These are phyloP conservation scores for Phytophthora pini DNA, from an alignment of 352 stramenopile species.

Conservation along the genomic window DNA sequence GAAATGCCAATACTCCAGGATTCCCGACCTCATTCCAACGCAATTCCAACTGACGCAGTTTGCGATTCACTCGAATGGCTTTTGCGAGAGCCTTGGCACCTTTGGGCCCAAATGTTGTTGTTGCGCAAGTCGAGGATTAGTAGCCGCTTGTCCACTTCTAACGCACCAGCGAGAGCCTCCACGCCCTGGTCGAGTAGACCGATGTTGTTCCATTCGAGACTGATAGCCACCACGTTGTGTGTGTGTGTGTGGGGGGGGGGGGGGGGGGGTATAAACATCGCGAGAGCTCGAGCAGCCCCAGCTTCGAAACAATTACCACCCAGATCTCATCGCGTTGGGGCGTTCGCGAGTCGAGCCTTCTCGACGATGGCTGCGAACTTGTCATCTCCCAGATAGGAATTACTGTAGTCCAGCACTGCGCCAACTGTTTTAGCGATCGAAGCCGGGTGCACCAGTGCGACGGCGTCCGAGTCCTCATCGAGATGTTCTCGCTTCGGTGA, in stretches of 20 bases:
- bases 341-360: too few species aligned
- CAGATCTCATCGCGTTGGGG: too few species aligned
- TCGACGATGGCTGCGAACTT: too few species aligned
- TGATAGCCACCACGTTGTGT: conserved; percentile 66
- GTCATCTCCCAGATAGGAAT: conserved; percentile 14
- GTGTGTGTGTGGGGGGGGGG: too few species aligned
- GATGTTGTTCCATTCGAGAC: conserved; percentile 87
- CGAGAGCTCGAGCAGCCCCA: conserved; percentile 23
- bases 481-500: conserved; percentile 16
- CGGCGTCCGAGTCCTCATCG: conserved; percentile 8
- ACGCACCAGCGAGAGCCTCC: conserved; percentile 59
- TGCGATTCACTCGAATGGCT: conserved; percentile 46
- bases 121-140: conserved; percentile 10
- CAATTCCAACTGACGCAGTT: conserved; percentile 77
- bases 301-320: too few species aligned
- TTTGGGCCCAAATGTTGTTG: too few species aligned
- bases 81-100: too few species aligned
- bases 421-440: conserved; percentile 3
- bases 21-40: conserved; percentile 87
- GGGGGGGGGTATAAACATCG: conserved; percentile 55
- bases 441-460: conserved; percentile 7
- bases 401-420: conserved; percentile 74
- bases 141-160: conserved; percentile 72
- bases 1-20: conserved; percentile 70
- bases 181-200: conserved; percentile 77